Conservation (phyloP, 2,329 filamentous ascomycete genomes). For the Trichoderma sp. region DNA sequence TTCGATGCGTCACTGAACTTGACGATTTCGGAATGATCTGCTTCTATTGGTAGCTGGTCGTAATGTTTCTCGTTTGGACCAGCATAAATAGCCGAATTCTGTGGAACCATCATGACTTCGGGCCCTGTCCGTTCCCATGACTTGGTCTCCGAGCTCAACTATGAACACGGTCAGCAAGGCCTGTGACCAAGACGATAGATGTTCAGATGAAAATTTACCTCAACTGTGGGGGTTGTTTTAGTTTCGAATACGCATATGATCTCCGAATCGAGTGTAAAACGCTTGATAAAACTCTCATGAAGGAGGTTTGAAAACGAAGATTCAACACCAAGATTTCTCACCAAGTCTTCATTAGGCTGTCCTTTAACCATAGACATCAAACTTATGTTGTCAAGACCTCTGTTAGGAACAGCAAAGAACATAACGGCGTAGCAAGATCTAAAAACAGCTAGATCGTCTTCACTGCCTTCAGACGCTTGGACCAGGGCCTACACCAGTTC, state of each 20-base stretch:
- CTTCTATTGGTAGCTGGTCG: slow-evolving; percentile 25
- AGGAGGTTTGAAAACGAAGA: slow-evolving; percentile 26
- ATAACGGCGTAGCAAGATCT: slow-evolving; percentile 27
- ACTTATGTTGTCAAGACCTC: slow-evolving; percentile 26
- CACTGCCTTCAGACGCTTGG: slow-evolving; percentile 14
- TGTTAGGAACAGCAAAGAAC: slow-evolving; percentile 33
- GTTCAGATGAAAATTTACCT: slow-evolving; percentile 15
- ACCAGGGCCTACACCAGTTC: slow-evolving; percentile 22
- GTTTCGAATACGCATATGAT: slow-evolving; percentile 26
- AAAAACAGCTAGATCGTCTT: slow-evolving; percentile 16
- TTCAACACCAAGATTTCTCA: slow-evolving; percentile 25
- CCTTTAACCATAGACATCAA: slow-evolving; percentile 25
- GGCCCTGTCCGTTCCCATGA: slow-evolving; percentile 22
- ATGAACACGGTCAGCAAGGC: neutral
- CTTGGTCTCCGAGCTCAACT: slow-evolving; percentile 4
- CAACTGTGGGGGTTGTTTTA: slow-evolving; percentile 23
- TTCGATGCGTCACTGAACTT: slow-evolving; percentile 22
- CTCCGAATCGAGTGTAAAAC: slow-evolving; percentile 22
- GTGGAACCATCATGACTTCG: slow-evolving; percentile 25
- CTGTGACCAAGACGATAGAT: neutral
- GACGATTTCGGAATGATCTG: slow-evolving; percentile 28
- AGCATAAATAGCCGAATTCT: slow-evolving; percentile 28
- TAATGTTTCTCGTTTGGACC: slow-evolving; percentile 23
- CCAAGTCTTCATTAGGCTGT: slow-evolving; percentile 27
- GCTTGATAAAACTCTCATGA: slow-evolving; percentile 23